Evolutionary conservation across 345 rosid genomes (phyloP), one percentile per base, ranked within the genome.

Genomic region (Hevea brasiliensis): DNA sequence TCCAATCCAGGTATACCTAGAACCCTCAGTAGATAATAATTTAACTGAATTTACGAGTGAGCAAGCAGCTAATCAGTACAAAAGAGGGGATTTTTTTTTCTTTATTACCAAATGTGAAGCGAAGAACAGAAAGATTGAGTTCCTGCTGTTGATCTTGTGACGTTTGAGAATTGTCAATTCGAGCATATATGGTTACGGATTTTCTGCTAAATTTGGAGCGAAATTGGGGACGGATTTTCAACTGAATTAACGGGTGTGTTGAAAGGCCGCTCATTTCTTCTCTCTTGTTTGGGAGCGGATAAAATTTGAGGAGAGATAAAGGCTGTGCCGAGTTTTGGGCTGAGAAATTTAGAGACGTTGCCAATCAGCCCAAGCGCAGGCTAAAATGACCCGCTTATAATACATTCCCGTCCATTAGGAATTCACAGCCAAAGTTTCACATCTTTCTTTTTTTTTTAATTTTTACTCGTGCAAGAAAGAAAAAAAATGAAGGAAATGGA

Each of bases 1-100:
- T 95, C 96, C 21, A 92, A 68, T 69, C 99, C 97, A 72, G 92
- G 96, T 55, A 92, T 90, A 32, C 98, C 95, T 90, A 63, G 1
- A 26, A 50, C 66, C 47, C 45, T 68, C 26, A 48, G 8, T 11
- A 24, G 23, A 65, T 15, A 11, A 26, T 65, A 24, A 24, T 32
- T 18, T 18, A 61, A 17, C 45, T 45, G 26, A 20, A 14, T 13
- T 48, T n/a, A 40, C 17, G 50, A 42, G 29, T 20, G 50, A 42
- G 29, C n/a, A 50, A 67, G 44, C 44, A 37, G 13, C 3, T 20
- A 54, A 53, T 32, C 5, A 37, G 14, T 17, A 47, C 12, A 51
- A 44, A 61, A 47, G 13, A 11, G 51, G 18, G 27, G 8, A 26
- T 17, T 44, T 47, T 24, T 13, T 8, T 32, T n/a, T 18, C 37